These are phyloP conservation scores for Fusarium concolor DNA, from an alignment of 2,329 filamentous ascomycete genomes.

Conservation along the genomic window DNA sequence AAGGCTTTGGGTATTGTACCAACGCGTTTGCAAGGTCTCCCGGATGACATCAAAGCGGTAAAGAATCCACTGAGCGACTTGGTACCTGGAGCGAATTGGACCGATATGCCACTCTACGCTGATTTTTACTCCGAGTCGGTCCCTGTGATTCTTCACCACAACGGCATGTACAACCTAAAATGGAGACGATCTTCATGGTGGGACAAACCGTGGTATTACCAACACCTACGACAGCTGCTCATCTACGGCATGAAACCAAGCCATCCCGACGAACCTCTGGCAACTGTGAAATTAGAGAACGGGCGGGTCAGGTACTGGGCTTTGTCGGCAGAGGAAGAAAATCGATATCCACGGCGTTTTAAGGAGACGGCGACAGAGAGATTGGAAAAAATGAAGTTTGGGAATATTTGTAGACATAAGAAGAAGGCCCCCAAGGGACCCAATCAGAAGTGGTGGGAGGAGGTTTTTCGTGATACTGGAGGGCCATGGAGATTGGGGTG, in stretches of 20 bases:
- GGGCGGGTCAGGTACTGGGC: slow-evolving; percentile 5
- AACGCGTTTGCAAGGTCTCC: not conserved
- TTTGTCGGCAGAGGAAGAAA: not conserved
- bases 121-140: not conserved
- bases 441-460: slow-evolving; percentile 11
- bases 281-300: not conserved
- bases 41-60: not conserved
- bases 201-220: slow-evolving; percentile 18
- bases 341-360: slow-evolving; percentile 2
- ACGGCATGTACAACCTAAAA: not conserved
- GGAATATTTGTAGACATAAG: not conserved
- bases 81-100: not conserved
- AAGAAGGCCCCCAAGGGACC: not conserved
- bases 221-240: not conserved
- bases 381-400: slow-evolving; percentile 1
- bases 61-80: not conserved
- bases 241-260: not conserved
- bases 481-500: not conserved
- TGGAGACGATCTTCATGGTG: not conserved
- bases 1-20: not conserved
- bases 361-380: not conserved
- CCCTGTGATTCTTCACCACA: slow-evolving; percentile 2
- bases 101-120: slow-evolving; percentile 2
- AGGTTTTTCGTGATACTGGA: not conserved
- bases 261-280: not conserved